A percentile compares a stretch with the other conserved stretches of the same genome.
Conservation (phyloP, 441 rosid species). For the Gossypium aridum region DNA sequence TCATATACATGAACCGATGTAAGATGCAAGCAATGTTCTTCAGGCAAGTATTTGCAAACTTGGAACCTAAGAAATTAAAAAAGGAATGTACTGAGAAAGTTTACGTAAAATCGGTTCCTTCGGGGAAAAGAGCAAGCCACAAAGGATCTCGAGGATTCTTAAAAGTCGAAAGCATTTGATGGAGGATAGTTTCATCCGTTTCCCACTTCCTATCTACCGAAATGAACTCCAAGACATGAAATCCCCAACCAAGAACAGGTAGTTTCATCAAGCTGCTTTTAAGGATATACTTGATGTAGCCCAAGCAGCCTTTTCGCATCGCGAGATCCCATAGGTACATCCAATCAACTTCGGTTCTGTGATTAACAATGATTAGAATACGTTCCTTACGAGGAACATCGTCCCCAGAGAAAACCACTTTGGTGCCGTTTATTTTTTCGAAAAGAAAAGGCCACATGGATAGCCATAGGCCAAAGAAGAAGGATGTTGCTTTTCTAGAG, state of each 20-base stretch:
- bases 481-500: conserved; percentile 57
- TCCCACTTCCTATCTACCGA: conserved; percentile 96
- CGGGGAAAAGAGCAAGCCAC: conserved; percentile 97
- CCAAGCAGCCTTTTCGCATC: conserved; percentile 71
- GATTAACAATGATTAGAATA: conserved; percentile 75
- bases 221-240: conserved; percentile 87
- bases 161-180: conserved; percentile 60
- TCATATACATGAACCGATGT: neutral
- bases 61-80: neutral
- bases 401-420: conserved; percentile 76
- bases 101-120: conserved; percentile 98
- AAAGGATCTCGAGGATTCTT: conserved; percentile 75
- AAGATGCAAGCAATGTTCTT: neutral
- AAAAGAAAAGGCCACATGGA: conserved; percentile 93
- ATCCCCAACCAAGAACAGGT: conserved; percentile 95
- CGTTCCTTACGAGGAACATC: conserved; percentile 53
- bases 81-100: conserved; percentile 9
- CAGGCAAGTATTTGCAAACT: neutral
- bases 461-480: conserved; percentile 72
- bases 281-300: conserved; percentile 76
- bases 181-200: conserved; percentile 64
- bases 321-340: conserved; percentile 98
- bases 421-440: conserved; percentile 78
- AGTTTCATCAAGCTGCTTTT: conserved; percentile 94
- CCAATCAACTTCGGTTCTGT: conserved; percentile 97